These are phyloP conservation scores for Pyrus pyrifolia DNA, from an alignment of 306 rosid species.

Conservation along the genomic window DNA sequence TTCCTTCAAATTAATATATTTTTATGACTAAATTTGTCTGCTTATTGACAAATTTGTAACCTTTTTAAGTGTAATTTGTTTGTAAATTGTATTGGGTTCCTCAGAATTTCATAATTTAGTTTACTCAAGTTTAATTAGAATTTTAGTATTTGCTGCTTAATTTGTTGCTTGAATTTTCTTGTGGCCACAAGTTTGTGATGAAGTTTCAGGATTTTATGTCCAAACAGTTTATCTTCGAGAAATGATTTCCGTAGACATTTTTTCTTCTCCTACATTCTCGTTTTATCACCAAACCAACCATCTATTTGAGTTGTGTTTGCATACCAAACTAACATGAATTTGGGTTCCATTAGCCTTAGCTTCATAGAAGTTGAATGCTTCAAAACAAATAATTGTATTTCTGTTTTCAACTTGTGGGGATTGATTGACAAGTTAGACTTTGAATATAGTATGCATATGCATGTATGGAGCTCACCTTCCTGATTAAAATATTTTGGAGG, in stretches of 20 bases:
- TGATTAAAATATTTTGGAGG: background rate
- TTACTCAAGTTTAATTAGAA: background rate
- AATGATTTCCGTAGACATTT: background rate
- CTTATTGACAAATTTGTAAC: background rate
- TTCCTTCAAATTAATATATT: background rate
- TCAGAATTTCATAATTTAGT: background rate
- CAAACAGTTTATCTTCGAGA: no score
- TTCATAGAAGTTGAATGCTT: background rate
- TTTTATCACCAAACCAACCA: background rate
- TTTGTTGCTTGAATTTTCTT: background rate
- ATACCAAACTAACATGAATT: background rate
- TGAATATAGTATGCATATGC: background rate
- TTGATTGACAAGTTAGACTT: background rate
- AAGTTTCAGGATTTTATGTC: background rate
- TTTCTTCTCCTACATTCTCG: fast-evolving
- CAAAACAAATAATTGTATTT: background rate
- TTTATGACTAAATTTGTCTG: conserved; percentile 4
- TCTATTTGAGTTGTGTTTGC: background rate
- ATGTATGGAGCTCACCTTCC: background rate
- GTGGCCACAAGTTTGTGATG: background rate
- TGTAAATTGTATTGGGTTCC: background rate
- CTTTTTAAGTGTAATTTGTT: background rate
- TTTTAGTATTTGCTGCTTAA: background rate
- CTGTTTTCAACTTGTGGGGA: background rate
- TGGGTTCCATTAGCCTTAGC: background rate